A percentile compares a stretch with the other conserved stretches of the same genome.
Evolutionary conservation across 352 stramenopile genomes (phyloP).

Genomic region (Phytophthora pini): DNA sequence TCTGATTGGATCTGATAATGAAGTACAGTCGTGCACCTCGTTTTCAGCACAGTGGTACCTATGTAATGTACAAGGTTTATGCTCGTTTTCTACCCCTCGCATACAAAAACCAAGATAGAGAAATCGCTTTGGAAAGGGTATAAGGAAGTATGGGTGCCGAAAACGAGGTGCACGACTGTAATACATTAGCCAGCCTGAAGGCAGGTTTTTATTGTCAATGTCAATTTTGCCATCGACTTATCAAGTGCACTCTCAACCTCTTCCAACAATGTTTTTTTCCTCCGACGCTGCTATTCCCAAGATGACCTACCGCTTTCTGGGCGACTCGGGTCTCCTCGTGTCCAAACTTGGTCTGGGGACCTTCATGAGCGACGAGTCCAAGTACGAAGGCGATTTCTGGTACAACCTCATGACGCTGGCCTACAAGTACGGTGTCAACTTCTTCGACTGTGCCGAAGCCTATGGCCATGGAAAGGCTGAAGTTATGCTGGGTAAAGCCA

Average conservation of each 20-base stretch:
- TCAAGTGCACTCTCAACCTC: too few relatives aligned
- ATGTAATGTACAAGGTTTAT: too few relatives aligned
- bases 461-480: conserved; percentile 9
- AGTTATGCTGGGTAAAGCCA: not conserved
- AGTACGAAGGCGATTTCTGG: conserved; percentile 1
- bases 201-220: not conserved
- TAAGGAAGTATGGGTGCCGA: too few relatives aligned
- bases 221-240: not conserved
- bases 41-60: too few relatives aligned
- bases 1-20: too few relatives aligned
- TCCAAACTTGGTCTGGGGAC: conserved; percentile 46
- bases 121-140: too few relatives aligned
- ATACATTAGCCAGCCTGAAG: too few relatives aligned
- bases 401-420: conserved; percentile 16
- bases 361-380: conserved; percentile 26
- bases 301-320: conserved; percentile 60
- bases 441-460: conserved; percentile 19
- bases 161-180: too few relatives aligned
- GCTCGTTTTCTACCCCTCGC: too few relatives aligned
- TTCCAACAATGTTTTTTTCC: too few relatives aligned
- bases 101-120: too few relatives aligned
- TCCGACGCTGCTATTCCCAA: conserved; percentile 14
- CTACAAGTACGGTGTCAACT: conserved; percentile 15
- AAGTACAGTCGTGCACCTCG: too few relatives aligned
- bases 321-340: conserved; percentile 50